phyloP scores from a whole-genome alignment of 2,329 filamentous ascomycete genomes.

The Alternaria arborescens region DNA sequence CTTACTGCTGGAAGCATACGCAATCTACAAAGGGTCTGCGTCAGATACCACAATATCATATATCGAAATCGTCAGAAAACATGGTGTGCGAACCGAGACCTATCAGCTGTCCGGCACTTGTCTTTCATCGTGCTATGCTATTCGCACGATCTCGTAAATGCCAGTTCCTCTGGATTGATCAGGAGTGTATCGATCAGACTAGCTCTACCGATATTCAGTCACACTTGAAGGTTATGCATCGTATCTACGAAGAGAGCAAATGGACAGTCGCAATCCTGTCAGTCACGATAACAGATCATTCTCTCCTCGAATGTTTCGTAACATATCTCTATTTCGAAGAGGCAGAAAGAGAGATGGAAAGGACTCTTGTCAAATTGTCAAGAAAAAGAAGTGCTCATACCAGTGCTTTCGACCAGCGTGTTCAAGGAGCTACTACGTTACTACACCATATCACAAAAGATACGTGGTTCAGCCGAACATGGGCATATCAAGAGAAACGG shows the following conservation, averaged over 20 bases:
- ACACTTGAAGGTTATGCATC: not conserved
- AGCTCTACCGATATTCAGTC: not conserved
- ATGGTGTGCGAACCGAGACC: not conserved
- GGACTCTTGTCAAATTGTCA: too few species aligned
- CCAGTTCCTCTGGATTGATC: not conserved
- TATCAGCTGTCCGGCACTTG: not conserved
- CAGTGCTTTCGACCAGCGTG: too few species aligned
- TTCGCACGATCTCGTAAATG: not conserved
- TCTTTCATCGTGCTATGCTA: not conserved
- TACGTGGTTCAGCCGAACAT: not conserved
- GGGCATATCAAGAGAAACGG: not conserved
- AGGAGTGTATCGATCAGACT: not conserved
- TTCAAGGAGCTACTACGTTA: too few species aligned
- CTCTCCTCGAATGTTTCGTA: not conserved
- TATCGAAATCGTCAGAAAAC: not conserved
- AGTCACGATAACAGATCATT: not conserved
- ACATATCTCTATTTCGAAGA: not conserved
- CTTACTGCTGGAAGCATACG: not conserved
- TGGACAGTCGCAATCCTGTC: not conserved
- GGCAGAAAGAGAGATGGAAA: too few species aligned
- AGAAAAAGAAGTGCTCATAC: too few species aligned
- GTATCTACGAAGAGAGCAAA: not conserved
- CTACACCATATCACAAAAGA: not conserved
- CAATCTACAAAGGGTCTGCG: too few species aligned
- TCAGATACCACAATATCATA: not conserved